Evolutionary conservation across 768 basidiomycete species (phyloP).

Genomic region (Calocybe cyanea): DNA sequence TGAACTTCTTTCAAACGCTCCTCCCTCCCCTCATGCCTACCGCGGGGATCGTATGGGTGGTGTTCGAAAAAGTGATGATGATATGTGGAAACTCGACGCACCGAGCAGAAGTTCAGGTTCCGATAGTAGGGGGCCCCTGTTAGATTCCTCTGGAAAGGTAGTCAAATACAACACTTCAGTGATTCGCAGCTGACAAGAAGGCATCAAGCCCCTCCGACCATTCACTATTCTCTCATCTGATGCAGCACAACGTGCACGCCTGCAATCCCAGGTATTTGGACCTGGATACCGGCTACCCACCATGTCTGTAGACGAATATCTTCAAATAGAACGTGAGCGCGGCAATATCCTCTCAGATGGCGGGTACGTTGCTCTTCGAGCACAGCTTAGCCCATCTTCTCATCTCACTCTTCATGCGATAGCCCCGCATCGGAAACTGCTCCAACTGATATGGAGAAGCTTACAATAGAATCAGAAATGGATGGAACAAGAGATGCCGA

Average conservation of each 20-base stretch:
- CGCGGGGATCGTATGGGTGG: conserved; percentile 37
- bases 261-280: conserved; percentile 81
- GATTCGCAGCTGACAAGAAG: conserved; percentile 37
- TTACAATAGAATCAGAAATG: conserved; percentile 76
- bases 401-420: conserved; percentile 9
- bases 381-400: background rate
- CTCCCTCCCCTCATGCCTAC: conserved; percentile 31
- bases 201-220: conserved; percentile 72
- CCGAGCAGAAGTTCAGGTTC: conserved; percentile 37
- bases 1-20: conserved; percentile 58
- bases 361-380: conserved; percentile 52
- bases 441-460: conserved; percentile 74
- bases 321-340: conserved; percentile 76
- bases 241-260: conserved; percentile 59
- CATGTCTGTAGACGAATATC: conserved; percentile 94
- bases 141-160: conserved; percentile 79
- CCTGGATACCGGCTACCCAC: conserved; percentile 83
- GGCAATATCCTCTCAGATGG: conserved; percentile 88
- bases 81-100: conserved; percentile 74
- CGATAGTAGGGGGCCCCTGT: conserved; percentile 56
- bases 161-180: conserved; percentile 6
- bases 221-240: conserved; percentile 88
- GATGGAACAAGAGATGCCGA: conserved; percentile 73
- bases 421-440: conserved; percentile 65
- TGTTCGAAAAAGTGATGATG: conserved; percentile 38